Percentiles rank a stretch among this genome's conserved stretches.
Evolutionary conservation across 208 protist genomes (phyloP).

Genomic region (Wallacemonas sp.): DNA sequence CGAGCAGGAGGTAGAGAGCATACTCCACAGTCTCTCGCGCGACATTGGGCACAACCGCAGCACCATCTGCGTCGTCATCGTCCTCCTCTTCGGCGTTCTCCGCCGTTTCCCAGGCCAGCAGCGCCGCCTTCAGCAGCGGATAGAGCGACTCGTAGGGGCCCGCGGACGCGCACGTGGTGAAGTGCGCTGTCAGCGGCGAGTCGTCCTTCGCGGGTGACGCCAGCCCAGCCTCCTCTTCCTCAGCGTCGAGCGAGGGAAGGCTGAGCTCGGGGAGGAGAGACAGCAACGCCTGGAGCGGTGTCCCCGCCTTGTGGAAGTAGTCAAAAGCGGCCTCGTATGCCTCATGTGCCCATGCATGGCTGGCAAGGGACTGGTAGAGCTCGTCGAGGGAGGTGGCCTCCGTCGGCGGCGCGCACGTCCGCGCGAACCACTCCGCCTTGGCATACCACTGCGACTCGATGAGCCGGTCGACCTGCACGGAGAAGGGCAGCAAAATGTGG

Average conservation of each 20-base stretch:
- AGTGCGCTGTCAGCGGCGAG: slow-evolving; percentile 7
- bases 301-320: slow-evolving; percentile 28
- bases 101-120: background rate
- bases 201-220: background rate
- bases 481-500: slow-evolving; percentile 10
- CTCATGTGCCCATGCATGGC: slow-evolving; percentile 21
- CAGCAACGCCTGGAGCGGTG: slow-evolving; percentile 19
- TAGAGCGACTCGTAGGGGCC: slow-evolving; percentile 31
- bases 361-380: slow-evolving; percentile 26
- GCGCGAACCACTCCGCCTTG: slow-evolving; percentile 20
- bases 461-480: slow-evolving; percentile 15
- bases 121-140: slow-evolving; percentile 13
- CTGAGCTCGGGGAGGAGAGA: slow-evolving; percentile 30
- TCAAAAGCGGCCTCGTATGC: slow-evolving; percentile 29
- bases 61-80: slow-evolving; percentile 6
- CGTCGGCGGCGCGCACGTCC: background rate
- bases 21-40: slow-evolving; percentile 23
- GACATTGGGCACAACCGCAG: too few species aligned
- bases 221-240: background rate
- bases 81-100: background rate
- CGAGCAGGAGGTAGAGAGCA: slow-evolving; percentile 37
- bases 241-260: background rate
- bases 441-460: slow-evolving; percentile 11
- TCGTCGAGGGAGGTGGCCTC: background rate
- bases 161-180: slow-evolving; percentile 16